Base-by-base conservation (phyloP, 2,329 filamentous ascomycete species). In the Stachybotrys elegans region DNA sequence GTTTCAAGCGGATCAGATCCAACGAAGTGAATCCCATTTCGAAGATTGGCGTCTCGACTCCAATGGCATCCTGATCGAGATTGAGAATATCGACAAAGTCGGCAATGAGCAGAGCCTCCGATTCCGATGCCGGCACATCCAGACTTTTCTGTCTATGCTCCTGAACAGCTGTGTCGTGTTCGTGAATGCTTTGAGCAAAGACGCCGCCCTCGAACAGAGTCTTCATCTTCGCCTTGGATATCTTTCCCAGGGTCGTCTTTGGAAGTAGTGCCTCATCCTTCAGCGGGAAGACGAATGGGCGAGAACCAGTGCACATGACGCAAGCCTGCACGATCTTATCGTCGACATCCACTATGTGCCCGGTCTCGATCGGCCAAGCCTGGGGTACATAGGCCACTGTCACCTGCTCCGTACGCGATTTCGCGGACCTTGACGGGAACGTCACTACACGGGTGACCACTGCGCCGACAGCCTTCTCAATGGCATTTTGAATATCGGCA, bases 1-100 rank as follows among this genome's bases (percentile, higher is more conserved):
- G 51, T 49, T 68, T 69, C 7, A 73, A 49, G n/a, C 51, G 53
- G 41, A 73, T 65, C 5, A 73, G 50, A 23, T 69, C 60, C 43
- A 73, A 61, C 2, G 70, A 70, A 3, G 57, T 64, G 22, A 62
- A 51, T 3, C 67, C 66, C 12, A 67, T 41, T 5, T 62, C 54
- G 37, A 61, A 61, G 16, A 66, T 47, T 20, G 49, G 42, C 6
- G 54, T 57, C 21, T 59, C 51, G 16, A 56, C 40, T 12, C 48
- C 51, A 12, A 59, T 42, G 6, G 13, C 13, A 9, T 22, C 21
- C 13, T 8, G 8, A 7, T 22, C 36, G 16, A 23, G 22, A n/a
- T 21, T 21, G 9, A 39, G 20, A 6, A 39, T 21, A n/a, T 22
- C 36, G 8, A 22, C 20, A 22, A 39, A 39, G 20, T 39, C 36